A percentile compares a stretch with the other conserved stretches of the same genome.
Conservation (phyloP, 768 basidiomycete genomes). For the Trichaptum fuscoviolaceum region DNA sequence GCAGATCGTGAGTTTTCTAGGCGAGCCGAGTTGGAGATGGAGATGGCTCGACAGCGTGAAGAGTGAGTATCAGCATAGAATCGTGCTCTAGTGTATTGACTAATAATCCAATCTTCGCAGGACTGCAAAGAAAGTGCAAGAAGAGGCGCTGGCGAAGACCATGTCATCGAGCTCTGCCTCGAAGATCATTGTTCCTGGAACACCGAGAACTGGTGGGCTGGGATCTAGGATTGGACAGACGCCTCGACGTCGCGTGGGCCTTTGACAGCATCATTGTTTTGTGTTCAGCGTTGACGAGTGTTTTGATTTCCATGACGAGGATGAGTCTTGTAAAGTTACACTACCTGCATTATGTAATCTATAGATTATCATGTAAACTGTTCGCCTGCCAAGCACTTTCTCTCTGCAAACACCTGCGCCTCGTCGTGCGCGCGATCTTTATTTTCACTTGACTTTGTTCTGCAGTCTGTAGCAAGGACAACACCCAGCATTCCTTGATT, state of each 20-base stretch:
- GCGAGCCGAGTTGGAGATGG: conserved; percentile 84
- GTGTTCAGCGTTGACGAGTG: background rate
- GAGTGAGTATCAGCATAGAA: conserved; percentile 40
- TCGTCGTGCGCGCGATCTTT: background rate
- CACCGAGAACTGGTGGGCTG: conserved; percentile 65
- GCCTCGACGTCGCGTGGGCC: conserved; percentile 66
- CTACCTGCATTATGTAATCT: background rate
- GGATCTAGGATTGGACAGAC: conserved; percentile 65
- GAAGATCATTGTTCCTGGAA: conserved; percentile 75
- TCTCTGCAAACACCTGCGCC: background rate
- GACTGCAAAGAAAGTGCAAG: conserved; percentile 54
- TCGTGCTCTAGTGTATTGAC: conserved; percentile 1
- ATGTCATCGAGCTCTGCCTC: conserved; percentile 46
- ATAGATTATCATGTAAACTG: background rate
- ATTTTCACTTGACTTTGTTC: background rate
- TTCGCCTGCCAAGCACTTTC: background rate
- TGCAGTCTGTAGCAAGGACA: background rate
- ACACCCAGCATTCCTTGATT: background rate
- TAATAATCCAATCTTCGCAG: conserved; percentile 29
- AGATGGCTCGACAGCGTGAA: conserved; percentile 83
- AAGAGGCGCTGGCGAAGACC: conserved; percentile 54
- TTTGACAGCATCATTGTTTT: conserved; percentile 32
- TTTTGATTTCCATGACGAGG: background rate
- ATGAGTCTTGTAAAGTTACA: background rate
- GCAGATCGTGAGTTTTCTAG: conserved; percentile 90